Base-by-base conservation (phyloP, 2,329 filamentous ascomycete species). In the Hymenoscyphus linearis region DNA sequence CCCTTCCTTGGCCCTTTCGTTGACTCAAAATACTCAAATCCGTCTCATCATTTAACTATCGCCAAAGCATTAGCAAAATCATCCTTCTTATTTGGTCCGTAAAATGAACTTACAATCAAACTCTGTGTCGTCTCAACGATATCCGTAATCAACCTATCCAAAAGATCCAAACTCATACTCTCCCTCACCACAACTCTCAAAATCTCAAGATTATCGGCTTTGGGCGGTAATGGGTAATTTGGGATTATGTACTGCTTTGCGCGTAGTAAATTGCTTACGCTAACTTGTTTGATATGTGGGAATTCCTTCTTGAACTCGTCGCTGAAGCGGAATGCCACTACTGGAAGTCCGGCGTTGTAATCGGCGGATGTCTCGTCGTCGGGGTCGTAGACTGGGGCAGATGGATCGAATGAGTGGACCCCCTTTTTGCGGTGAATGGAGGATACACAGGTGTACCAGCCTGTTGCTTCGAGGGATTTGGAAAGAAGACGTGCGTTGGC, bases 171-270 rank as follows among this genome's bases (percentile, higher is more conserved):
- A n/a, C 79, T 84, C 82, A 89, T 84, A 67, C 77, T 84, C 73
- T 89, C 86, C 53, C 86, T 79, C 6, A 89, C 79, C 2, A 89
- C 86, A 0, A 89, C 80, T n/a, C 87, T 77, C 58, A 89, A 73
- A 63, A 89, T 89, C 73, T 89, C 85, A 0, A 76, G 86, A 58
- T 81, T 77, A 16, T 86, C 80, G 69, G 85, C 83, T 52, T 76
- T 78, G 0, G 85, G 85, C 9, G 86, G 86, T 4, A 89, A 77
- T 1, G 84, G 81, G 70, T 89, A 89, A 75, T 89, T 89, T 25
- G 86, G 86, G 61, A 89, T 85, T 62, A 89, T 89, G 76, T 88
- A 89, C 73, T 88, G 85, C 69, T 85, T 85, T 4, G 83, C 82
- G 14, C 86, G 79, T 60, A 89, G 74, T 47, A 89, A 74, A 18